Conservation (phyloP, 2,329 filamentous ascomycete species). For the Elsinoe ampelina region DNA sequence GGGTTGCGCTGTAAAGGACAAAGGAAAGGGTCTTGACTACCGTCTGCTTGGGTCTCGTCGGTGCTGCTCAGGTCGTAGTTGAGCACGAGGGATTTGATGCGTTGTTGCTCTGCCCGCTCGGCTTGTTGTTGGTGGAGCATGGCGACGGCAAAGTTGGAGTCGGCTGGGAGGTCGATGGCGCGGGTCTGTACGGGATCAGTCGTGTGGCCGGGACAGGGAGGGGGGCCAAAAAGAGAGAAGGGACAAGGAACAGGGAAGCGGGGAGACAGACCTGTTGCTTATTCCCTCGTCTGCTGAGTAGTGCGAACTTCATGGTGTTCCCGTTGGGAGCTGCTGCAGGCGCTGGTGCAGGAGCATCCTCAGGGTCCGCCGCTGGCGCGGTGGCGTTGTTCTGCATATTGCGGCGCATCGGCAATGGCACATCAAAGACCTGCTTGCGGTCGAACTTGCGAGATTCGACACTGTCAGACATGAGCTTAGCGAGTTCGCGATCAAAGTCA, state of each 20-base stretch:
- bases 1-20: slow-evolving; percentile 36
- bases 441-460: slow-evolving; percentile 93
- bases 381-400: slow-evolving; percentile 32
- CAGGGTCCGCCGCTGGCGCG: slow-evolving; percentile 32
- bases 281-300: slow-evolving; percentile 93
- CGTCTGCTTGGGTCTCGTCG: slow-evolving; percentile 60
- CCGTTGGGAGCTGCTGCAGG: slow-evolving; percentile 27
- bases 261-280: slow-evolving; percentile 64
- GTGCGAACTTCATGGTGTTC: slow-evolving; percentile 88
- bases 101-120: slow-evolving; percentile 90
- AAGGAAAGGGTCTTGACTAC: slow-evolving; percentile 45
- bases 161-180: slow-evolving; percentile 78
- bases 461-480: slow-evolving; percentile 97
- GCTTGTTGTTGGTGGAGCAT: slow-evolving; percentile 95
- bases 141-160: slow-evolving; percentile 89
- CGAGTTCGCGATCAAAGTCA: slow-evolving; percentile 95
- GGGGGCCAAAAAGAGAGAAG: too few relatives aligned
- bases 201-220: too few relatives aligned
- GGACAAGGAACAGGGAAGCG: too few relatives aligned
- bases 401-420: slow-evolving; percentile 85
- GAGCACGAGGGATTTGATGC: slow-evolving; percentile 94
- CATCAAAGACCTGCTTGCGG: slow-evolving; percentile 86
- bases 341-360: slow-evolving; percentile 28
- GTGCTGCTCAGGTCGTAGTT: slow-evolving; percentile 89
- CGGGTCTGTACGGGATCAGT: too few relatives aligned